Percentiles rank a stretch among this genome's conserved stretches.
phyloP scores from a whole-genome alignment of 129 eudicot species.

The Centaurea solstitialis region DNA sequence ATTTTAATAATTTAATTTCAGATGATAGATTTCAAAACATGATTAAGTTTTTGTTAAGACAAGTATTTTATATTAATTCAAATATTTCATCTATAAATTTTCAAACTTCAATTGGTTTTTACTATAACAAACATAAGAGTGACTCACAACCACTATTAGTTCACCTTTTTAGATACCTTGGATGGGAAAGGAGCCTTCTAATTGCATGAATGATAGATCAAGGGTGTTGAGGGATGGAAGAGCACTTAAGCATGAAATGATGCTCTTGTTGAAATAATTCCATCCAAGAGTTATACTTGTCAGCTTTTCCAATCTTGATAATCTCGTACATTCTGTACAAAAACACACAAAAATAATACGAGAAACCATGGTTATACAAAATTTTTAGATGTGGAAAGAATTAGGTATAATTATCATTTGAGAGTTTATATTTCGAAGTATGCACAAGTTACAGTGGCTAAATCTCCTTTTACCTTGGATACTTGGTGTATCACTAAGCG shows the following conservation, averaged over 20 bases:
- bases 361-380: not conserved
- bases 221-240: slow-evolving; percentile 24
- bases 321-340: slow-evolving; percentile 9
- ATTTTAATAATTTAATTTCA: no score
- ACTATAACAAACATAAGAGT: no score
- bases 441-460: not conserved
- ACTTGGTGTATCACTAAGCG: not conserved
- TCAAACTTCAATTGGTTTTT: no score
- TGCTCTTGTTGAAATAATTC: slow-evolving; percentile 8
- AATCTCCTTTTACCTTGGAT: slow-evolving; percentile 8
- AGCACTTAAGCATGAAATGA: slow-evolving; percentile 18
- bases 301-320: slow-evolving; percentile 14
- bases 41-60: no score
- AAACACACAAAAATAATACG: no score
- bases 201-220: not conserved
- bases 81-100: no score
- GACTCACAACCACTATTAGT: no score
- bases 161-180: no score
- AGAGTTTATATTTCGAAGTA: not conserved
- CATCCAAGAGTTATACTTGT: not conserved
- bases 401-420: not conserved
- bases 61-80: no score
- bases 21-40: no score
- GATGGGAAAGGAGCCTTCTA: not conserved
- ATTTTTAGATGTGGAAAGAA: not conserved